Evolutionary conservation across 1,284 basidiomycete species (phyloP).

Genomic region (Hymenochaete sp.): DNA sequence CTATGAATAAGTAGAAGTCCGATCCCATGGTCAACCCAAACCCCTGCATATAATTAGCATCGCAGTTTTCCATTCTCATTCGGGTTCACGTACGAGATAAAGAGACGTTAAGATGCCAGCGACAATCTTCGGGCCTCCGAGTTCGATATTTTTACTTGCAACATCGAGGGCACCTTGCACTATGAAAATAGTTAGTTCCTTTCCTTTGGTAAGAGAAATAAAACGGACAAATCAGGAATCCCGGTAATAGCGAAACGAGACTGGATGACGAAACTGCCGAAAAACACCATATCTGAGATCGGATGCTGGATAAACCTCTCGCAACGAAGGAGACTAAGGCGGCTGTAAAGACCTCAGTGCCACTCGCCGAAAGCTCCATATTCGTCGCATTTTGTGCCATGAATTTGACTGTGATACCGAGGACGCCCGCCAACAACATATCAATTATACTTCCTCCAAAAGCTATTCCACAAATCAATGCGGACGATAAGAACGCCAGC

Average conservation of each 20-base stretch:
- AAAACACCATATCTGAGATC: not conserved
- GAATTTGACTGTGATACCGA: not conserved
- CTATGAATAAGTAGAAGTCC: slow-evolving; percentile 75
- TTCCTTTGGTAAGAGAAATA: not conserved
- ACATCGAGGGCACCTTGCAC: slow-evolving; percentile 82
- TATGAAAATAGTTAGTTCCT: slow-evolving; percentile 25
- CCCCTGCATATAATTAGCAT: slow-evolving; percentile 35
- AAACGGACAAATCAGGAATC: not conserved
- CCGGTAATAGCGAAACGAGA: not conserved
- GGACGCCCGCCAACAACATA: not conserved
- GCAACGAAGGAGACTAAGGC: not conserved
- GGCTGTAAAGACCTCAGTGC: not conserved
- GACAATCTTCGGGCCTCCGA: slow-evolving; percentile 39
- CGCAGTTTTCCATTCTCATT: slow-evolving; percentile 2
- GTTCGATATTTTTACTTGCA: slow-evolving; percentile 62
- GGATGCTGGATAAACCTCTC: not conserved
- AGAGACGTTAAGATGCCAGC: slow-evolving; percentile 85
- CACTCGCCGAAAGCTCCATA: not conserved
- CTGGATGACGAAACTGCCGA: not conserved
- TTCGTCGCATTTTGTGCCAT: too few species aligned
- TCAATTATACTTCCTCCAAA: not conserved
- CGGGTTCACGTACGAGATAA: slow-evolving; percentile 47
- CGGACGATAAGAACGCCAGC: not conserved
- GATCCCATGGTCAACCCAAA: slow-evolving; percentile 86
- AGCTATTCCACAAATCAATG: not conserved